Base-by-base conservation (phyloP, 2,329 filamentous ascomycete species). In the Venturia pyrina region DNA sequence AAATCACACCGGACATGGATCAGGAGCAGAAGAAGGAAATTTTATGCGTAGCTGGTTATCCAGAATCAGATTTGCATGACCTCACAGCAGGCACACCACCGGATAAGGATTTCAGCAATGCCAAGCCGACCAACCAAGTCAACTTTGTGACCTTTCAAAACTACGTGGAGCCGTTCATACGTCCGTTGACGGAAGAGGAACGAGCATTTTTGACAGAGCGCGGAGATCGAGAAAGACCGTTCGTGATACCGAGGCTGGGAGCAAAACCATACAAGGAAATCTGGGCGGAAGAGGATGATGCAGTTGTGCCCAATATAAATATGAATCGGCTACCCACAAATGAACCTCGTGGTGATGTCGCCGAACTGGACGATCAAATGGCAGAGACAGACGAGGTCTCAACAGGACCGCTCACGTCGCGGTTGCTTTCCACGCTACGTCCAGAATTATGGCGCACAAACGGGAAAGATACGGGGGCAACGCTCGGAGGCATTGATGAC, bases 241-340 rank as follows among this genome's bases (percentile, higher is more conserved):
- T 97, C 71, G 80, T 93, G 46, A 91, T 96, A 76, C 92, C 93
- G 8, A 88, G 88, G 69, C 87, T 92, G 28, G 93, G 92, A 59
- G 89, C 90, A 75, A 88, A 87, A 71, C 89, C 91, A 72, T 99
- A 98, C 77, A 87, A 85, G 32, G 93, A 98, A 67, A 82, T 93
- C 11, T 99, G 95, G 95, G 89, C 91, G 0, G 92, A 96, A 70
- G 95, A 99, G 74, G 95, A 99, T 72, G 91, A 91, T 11, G 81
- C 85, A 61, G 89, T 91, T 81, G 83, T 87, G 46, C 79, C 93
- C 8, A 91, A 96, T 73, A 82, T 84, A 5, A 82, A 84, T 5
- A 81, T 84, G 44, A 87, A 91, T 66, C 87, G 86, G 69, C 82
- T 91, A 7, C 84, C 90, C 0, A 82, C 89, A 1, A 96, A 97